Base-by-base conservation (phyloP, 169 alveolate species). In the Cryptosporidium parvum region DNA sequence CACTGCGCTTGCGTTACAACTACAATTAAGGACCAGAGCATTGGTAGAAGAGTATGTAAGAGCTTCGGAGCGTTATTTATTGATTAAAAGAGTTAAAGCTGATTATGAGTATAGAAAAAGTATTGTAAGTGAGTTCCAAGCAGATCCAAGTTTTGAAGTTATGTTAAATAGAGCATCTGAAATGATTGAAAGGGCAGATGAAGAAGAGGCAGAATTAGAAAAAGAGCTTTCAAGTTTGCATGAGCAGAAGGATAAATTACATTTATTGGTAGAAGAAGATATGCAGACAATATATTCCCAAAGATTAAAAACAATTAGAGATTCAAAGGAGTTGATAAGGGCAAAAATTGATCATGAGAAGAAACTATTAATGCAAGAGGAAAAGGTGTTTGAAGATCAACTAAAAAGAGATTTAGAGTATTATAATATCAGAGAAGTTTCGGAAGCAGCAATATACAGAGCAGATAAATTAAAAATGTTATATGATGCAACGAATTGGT, bases 61-160 rank as follows among this genome's bases (percentile, higher is more conserved):
- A 35, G 71, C 61, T 58, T 73, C 86, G 0, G 86, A 73, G 65
- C n/a, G 86, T 10, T 73, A 73, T 59, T 48, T 73, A 16, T 23
- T 73, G 52, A 53, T 73, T n/a, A 53, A 73, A 48, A 37, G 86
- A 23, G 86, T 73, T 35, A 73, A 35, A 14, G 86, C 86, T 53
- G 86, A 73, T 29, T 73, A 56, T 73, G 86, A 73, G 56, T 73
- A 73, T 73, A 53, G 86, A 56, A 73, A 58, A 33, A 73, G 86
- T 58, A 31, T 73, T 53, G 65, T 73, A n/a, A 56, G 29, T 6
- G 86, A 73, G 35, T 73, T 73, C 21, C 86, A 73, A 58, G 65
- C 71, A 10, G 86, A 73, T 58, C 71, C 86, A 12, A 59, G 86
- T 12, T 73, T 73, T 31, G 86, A 73, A 44, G 61, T 45, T 31